Evolutionary conservation across 176 grass and related monocot species (phyloP).

Genomic region (Poa annua): DNA sequence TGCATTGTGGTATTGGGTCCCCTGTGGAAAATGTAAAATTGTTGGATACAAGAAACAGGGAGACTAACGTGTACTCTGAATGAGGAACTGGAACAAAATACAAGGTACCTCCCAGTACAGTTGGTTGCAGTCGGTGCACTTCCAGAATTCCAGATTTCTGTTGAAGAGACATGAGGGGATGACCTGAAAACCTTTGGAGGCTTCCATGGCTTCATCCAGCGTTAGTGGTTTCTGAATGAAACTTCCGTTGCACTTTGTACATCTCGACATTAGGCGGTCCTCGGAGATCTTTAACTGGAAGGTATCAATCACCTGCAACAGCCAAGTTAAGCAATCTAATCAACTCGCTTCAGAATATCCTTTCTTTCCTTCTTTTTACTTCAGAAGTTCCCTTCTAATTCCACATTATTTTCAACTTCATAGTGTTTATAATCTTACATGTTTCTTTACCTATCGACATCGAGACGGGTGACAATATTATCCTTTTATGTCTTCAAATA

Average conservation of each 20-base stretch:
- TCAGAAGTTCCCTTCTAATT: background rate
- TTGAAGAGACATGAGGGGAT: constrained; percentile 89
- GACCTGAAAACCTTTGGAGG: constrained; percentile 92
- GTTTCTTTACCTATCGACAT: background rate
- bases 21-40: constrained; percentile 48
- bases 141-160: constrained; percentile 94
- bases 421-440: background rate
- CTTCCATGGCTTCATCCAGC: constrained; percentile 81
- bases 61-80: background rate
- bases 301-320: constrained; percentile 77
- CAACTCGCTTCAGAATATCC: background rate
- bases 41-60: constrained; percentile 18
- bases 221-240: constrained; percentile 95
- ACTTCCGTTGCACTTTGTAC: constrained; percentile 96
- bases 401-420: background rate
- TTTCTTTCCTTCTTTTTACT: background rate
- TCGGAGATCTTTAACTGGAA: constrained; percentile 94
- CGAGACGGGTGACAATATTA: background rate
- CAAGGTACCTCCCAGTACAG: constrained; percentile 98
- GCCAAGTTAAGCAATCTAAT: constrained; percentile 42
- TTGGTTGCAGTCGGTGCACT: constrained; percentile 86
- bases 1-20: constrained; percentile 94
- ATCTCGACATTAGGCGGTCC: constrained; percentile 90
- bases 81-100: background rate
- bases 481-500: background rate